Conservation (phyloP, 1,284 basidiomycete species). For the Stereum hirsutum region DNA sequence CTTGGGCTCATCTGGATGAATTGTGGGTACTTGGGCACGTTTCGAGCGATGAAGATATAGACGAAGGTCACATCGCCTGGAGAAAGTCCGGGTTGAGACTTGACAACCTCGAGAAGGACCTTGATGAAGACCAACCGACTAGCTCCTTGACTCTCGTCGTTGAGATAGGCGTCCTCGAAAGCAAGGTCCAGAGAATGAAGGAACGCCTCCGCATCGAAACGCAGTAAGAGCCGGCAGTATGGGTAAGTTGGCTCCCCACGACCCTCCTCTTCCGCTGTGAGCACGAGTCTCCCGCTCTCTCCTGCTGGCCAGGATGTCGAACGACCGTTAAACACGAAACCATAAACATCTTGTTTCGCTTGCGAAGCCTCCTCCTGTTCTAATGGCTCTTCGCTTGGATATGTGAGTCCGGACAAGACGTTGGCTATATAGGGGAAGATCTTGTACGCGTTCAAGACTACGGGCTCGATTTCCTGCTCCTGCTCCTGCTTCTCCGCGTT, state of each 20-base stretch:
- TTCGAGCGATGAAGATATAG: slow-evolving; percentile 94
- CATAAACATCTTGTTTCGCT: slow-evolving; percentile 70
- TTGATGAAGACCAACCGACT: slow-evolving; percentile 82
- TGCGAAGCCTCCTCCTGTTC: slow-evolving; percentile 49
- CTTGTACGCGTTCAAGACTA: slow-evolving; percentile 80
- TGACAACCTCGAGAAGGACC: slow-evolving; percentile 75
- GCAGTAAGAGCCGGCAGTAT: slow-evolving; percentile 77
- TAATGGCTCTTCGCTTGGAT: slow-evolving; percentile 77
- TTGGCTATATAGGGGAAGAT: slow-evolving; percentile 89
- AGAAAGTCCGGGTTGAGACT: slow-evolving; percentile 40
- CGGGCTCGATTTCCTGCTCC: slow-evolving; percentile 41
- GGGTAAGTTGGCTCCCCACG: slow-evolving; percentile 78
- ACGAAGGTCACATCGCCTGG: slow-evolving; percentile 72
- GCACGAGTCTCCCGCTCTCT: slow-evolving; percentile 60
- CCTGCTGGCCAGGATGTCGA: slow-evolving; percentile 74
- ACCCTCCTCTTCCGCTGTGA: slow-evolving; percentile 66
- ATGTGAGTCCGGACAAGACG: slow-evolving; percentile 77
- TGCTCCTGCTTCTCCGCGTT: slow-evolving; percentile 27
- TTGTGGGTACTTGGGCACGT: slow-evolving; percentile 94
- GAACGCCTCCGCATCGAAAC: slow-evolving; percentile 91
- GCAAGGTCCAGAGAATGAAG: slow-evolving; percentile 91
- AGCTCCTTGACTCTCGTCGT: slow-evolving; percentile 59
- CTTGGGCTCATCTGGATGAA: slow-evolving; percentile 69
- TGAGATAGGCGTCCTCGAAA: slow-evolving; percentile 89
- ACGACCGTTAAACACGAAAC: slow-evolving; percentile 78